Percentiles rank a stretch among this genome's conserved stretches.
Conservation (phyloP, 2,329 filamentous ascomycete genomes). For the Emydomyces testavorans region DNA sequence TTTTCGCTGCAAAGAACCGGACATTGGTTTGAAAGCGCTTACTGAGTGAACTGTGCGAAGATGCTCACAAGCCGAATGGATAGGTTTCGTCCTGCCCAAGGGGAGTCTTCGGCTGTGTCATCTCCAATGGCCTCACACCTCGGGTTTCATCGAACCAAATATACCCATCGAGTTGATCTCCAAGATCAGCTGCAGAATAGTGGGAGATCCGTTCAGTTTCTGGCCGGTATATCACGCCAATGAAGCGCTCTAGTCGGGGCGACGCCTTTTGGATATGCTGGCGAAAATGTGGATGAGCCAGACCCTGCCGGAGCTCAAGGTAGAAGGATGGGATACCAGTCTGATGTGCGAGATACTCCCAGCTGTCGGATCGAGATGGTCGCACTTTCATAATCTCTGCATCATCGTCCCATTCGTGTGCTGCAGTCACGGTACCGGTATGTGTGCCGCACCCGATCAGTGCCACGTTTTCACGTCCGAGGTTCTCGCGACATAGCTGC, state of each 20-base stretch:
- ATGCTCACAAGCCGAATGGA: slow-evolving; percentile 40
- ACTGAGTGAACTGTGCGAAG: no score
- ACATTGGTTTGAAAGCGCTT: no score
- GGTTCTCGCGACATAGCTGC: slow-evolving; percentile 41
- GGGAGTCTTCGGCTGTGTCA: slow-evolving; percentile 34
- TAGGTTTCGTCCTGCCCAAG: slow-evolving; percentile 40
- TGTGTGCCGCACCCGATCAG: slow-evolving; percentile 42
- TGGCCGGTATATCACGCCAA: slow-evolving; percentile 44
- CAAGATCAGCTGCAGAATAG: slow-evolving; percentile 38
- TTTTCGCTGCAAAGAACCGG: no score
- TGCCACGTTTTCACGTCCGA: slow-evolving; percentile 32
- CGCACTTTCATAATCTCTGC: slow-evolving; percentile 41
- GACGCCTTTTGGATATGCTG: slow-evolving; percentile 28
- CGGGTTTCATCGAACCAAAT: slow-evolving; percentile 41
- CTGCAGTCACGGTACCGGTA: slow-evolving; percentile 43
- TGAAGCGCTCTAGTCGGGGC: slow-evolving; percentile 39
- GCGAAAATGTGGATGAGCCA: slow-evolving; percentile 28
- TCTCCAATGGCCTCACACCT: slow-evolving; percentile 38
- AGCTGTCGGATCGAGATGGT: slow-evolving; percentile 39
- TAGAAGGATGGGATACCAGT: slow-evolving; percentile 37
- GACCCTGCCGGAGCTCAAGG: slow-evolving; percentile 36
- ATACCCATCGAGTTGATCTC: slow-evolving; percentile 41
- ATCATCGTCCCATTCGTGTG: slow-evolving; percentile 41
- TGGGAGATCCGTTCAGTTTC: slow-evolving; percentile 41
- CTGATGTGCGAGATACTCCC: slow-evolving; percentile 41